These are phyloP conservation scores for Hanseniaspora lindneri DNA, from an alignment of 805 yeast species.

Conservation along the genomic window DNA sequence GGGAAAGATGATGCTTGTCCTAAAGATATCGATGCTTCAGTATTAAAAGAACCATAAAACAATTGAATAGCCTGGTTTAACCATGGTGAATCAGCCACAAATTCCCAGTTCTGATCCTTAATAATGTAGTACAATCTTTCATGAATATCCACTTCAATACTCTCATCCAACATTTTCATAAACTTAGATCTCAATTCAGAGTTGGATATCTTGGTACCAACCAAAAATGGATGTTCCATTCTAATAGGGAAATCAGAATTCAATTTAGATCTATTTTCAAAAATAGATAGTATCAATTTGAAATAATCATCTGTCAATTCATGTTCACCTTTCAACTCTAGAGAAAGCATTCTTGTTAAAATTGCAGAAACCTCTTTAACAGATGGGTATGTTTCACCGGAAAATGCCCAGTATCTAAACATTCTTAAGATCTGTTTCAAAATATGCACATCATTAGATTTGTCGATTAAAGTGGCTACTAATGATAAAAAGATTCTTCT, in stretches of 20 bases:
- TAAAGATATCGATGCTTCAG: conserved; percentile 37
- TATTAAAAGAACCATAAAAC: conserved; percentile 64
- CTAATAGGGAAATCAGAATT: conserved; percentile 84
- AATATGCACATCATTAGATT: conserved; percentile 67
- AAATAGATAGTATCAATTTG: conserved; percentile 74
- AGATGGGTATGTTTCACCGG: conserved; percentile 81
- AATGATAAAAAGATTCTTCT: conserved; percentile 76
- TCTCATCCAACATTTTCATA: conserved; percentile 65
- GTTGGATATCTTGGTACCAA: conserved; percentile 79
- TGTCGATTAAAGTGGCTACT: conserved; percentile 79
- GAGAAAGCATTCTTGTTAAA: conserved; percentile 82
- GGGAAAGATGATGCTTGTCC: conserved; percentile 44
- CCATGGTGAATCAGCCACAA: conserved; percentile 87
- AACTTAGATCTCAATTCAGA: conserved; percentile 61
- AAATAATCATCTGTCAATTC: conserved; percentile 67
- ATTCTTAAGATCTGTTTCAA: conserved; percentile 62
- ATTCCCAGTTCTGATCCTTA: conserved; percentile 97
- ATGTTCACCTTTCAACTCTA: conserved; percentile 78
- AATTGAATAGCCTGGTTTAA: conserved; percentile 83
- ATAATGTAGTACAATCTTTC: conserved; percentile 76
- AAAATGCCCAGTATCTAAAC: conserved; percentile 82
- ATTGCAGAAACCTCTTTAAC: conserved; percentile 93
- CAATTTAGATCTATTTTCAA: conserved; percentile 63
- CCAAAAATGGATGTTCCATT: conserved; percentile 91
- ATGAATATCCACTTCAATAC: conserved; percentile 64